Conservation (phyloP, 768 basidiomycete species). For the Mycena venus region DNA sequence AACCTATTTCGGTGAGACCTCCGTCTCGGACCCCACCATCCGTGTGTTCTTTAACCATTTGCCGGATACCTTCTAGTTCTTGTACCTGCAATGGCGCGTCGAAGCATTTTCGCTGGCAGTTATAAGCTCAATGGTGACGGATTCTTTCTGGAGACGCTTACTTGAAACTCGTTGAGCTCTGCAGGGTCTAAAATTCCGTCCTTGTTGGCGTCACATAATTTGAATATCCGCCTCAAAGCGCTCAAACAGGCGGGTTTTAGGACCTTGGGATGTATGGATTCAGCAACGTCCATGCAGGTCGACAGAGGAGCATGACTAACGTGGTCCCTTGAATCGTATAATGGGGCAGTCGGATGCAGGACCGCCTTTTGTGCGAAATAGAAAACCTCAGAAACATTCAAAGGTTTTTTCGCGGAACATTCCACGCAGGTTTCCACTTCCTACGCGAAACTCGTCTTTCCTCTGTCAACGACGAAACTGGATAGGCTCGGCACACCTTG, state of each 20-base stretch:
- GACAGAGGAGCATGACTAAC: constrained; percentile 60
- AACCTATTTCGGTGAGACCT: constrained; percentile 93
- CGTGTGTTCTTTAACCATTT: constrained; percentile 87
- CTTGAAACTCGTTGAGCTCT: constrained; percentile 98
- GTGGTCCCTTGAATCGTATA: constrained; percentile 97
- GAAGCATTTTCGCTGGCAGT: constrained; percentile 89
- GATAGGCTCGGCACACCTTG: constrained; percentile 70
- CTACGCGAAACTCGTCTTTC: constrained; percentile 57
- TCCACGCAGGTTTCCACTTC: constrained; percentile 99
- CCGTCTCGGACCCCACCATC: constrained; percentile 80
- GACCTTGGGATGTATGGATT: constrained; percentile 61
- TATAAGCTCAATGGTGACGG: constrained; percentile 20
- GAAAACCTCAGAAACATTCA: constrained; percentile 97
- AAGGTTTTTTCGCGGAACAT: constrained; percentile 90
- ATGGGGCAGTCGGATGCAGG: constrained; percentile 93
- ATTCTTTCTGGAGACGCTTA: constrained; percentile 48
- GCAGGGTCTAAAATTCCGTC: constrained; percentile 91
- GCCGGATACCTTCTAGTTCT: constrained; percentile 96
- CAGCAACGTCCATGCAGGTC: constrained; percentile 6
- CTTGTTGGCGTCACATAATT: constrained; percentile 94
- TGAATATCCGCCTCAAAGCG: constrained; percentile 94
- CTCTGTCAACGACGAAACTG: constrained; percentile 21
- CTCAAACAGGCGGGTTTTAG: constrained; percentile 93
- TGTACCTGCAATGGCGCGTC: constrained; percentile 91
- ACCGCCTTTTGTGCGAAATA: constrained; percentile 99